Base-by-base conservation (phyloP, 768 basidiomycete species). In the Candolleomyces aberdarensis region DNA sequence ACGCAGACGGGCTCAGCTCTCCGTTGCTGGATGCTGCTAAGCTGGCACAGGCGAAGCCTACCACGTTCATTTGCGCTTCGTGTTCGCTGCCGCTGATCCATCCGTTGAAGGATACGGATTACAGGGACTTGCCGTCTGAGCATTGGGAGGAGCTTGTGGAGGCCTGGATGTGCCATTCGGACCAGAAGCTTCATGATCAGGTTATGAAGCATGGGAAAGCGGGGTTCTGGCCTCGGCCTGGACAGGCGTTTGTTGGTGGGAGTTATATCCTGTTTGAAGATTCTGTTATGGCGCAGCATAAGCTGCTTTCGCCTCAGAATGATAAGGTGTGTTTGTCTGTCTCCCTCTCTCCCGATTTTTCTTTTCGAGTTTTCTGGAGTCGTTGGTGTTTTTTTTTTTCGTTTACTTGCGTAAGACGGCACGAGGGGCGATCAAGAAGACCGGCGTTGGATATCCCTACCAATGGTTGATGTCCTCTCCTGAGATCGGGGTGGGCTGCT, bases 121-220 rank as follows among this genome's bases (percentile, higher is more conserved):
- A 91, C 72, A 84, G 87, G 43, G 95, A 97, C 69, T 78, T 98
- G 13, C 96, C 96, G 3, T 95, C 92, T 4, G 96, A 98, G 70
- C 90, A 98, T 67, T 98, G 96, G 96, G 89, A 94, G 63, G 96
- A 98, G 71, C 86, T 98, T 15, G 85, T 98, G 19, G 96, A 98
- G 63, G 90, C 95, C 7, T 98, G 96, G 96, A 94, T 98, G 91
- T 98, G 96, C 67, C 96, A 98, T 72, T 73, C 86, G 9, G 94
- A 97, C 68, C 94, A 96, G 76, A 86, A 84, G 47, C 77, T 98
- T 53, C 84, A 89, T 63, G 86, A 87, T 39, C 83, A 86, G 14
- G 82, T 93, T 3, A 74, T 83, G 55, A 79, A 83, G 62, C 82
- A 82, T 63, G 78, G 80, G 1, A 72, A 78, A 76, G 67, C 81